phyloP scores from a whole-genome alignment of 495 filamentous ascomycete species.

The Aspergillus nanangensis region DNA sequence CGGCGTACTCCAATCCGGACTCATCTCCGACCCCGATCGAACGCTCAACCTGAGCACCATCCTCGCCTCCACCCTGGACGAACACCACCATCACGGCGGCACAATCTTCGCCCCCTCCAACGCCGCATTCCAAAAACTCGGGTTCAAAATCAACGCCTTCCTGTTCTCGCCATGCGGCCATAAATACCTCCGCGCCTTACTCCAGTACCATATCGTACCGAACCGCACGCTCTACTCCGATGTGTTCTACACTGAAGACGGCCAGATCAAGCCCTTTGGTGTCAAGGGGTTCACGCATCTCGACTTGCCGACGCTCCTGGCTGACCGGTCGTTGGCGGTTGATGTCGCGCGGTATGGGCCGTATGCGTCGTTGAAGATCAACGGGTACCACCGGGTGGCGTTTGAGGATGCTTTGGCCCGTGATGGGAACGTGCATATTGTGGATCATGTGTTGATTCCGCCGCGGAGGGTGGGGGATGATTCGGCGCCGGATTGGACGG shows the following conservation, averaged over 20 bases:
- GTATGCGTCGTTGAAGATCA: constrained; percentile 63
- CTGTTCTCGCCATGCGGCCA: constrained; percentile 12
- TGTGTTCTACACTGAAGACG: constrained; percentile 19
- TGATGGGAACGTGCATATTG: constrained; percentile 75
- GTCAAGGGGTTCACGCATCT: constrained; percentile 44
- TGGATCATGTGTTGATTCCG: constrained; percentile 68
- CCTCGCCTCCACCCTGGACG: background rate
- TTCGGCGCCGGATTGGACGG: constrained; percentile 20
- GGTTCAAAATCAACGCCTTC: constrained; percentile 11
- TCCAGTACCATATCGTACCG: constrained; percentile 41
- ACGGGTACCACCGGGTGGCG: constrained; percentile 57
- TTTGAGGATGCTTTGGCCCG: constrained; percentile 62
- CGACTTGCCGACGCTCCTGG: constrained; percentile 63
- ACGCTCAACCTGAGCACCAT: constrained; percentile 65
- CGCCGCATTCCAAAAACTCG: constrained; percentile 12
- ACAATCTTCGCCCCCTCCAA: constrained; percentile 16
- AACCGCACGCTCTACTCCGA: constrained; percentile 32
- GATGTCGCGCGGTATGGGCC: constrained; percentile 62
- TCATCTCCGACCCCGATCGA: constrained; percentile 56
- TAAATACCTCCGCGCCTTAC: constrained; percentile 11
- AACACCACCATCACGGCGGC: background rate
- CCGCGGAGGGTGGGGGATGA: constrained; percentile 51
- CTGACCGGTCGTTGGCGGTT: constrained; percentile 54
- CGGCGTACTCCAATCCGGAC: background rate
- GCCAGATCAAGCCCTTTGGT: constrained; percentile 15